Evolutionary conservation across 768 basidiomycete species (phyloP).

Genomic region (Butyriboletus loyo): DNA sequence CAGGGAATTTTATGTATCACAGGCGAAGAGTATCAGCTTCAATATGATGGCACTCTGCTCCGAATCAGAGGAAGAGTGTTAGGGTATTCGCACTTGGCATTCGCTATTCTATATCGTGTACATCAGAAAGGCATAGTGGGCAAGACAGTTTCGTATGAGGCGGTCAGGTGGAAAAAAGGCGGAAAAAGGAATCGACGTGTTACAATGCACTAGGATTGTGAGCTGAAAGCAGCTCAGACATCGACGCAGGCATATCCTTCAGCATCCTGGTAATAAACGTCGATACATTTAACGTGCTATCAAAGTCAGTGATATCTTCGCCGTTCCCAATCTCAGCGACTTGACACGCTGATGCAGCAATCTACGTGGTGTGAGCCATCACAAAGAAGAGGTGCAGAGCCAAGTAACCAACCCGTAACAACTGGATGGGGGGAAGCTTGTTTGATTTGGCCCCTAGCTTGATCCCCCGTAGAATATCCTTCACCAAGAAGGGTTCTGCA

Average conservation of each 20-base stretch:
- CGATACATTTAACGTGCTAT: constrained; percentile 30
- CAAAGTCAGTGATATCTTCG: constrained; percentile 32
- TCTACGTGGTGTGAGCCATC: constrained; percentile 12
- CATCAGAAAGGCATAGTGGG: not conserved
- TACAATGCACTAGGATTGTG: not conserved
- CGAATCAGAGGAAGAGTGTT: constrained; percentile 13
- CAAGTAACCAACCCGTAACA: constrained; percentile 24
- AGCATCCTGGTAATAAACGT: constrained; percentile 31
- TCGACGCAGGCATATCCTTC: constrained; percentile 29
- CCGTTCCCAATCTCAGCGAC: constrained; percentile 36
- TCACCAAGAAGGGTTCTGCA: constrained; percentile 30
- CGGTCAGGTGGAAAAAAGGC: not conserved
- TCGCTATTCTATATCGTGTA: constrained; percentile 1
- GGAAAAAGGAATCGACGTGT: not conserved
- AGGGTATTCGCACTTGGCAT: not conserved
- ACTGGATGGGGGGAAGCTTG: constrained; percentile 38
- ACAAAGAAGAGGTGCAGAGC: not conserved
- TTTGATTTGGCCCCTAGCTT: constrained; percentile 24
- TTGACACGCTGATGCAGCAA: constrained; percentile 29
- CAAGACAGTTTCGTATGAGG: not conserved
- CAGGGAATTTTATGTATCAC: constrained; percentile 41
- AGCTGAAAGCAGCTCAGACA: constrained; percentile 29
- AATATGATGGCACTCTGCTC: constrained; percentile 48
- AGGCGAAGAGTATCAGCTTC: constrained; percentile 40
- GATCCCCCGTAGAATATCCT: constrained; percentile 26